Base-by-base conservation (phyloP, 345 rosid genomes). In the Aquilaria malaccensis region DNA sequence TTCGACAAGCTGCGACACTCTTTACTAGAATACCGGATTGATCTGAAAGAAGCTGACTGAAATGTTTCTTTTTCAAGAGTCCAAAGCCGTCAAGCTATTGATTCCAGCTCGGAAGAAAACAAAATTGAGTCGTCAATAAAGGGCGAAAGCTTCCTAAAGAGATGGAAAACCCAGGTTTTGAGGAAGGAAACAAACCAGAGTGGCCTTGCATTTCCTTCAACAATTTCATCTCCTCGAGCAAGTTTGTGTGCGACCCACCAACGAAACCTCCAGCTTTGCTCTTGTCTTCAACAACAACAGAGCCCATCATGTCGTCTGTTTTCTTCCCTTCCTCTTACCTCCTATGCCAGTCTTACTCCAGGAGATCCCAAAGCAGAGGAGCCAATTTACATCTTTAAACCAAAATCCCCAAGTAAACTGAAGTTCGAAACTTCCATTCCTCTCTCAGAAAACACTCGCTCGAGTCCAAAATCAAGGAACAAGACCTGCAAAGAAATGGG, bases 151-250 rank as follows among this genome's bases (percentile, higher is more conserved):
- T 63, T 49, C 31, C 33, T 51, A 32, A 32, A 46, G 9, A 11
- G 51, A 49, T 2, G 29, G 53, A 50, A 14, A 29, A 45, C 7
- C 9, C 12, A 37, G 63, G 52, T 55, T 55, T 33, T 48, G n/a
- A 67, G 30, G 60, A 65, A 63, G 49, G 51, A 62, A 61, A 74
- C 84, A 11, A 70, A 93, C 97, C 99, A 61, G 99, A 82, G 14
- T 88, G 97, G 58, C 88, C 86, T 61, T 88, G 90, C 76, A 83
- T 82, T 74, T 82, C 99, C 59, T 86, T 95, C 68, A 95, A 70
- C 61, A 95, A 64, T 85, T 88, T 95, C 96, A 91, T 86, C 63
- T 95, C 95, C 69, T 95, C 95, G 9, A 88, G 83, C 65, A 91
- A 72, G 71, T 81, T 62, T 56, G 83, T 70, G 13, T 79, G 80